These are phyloP conservation scores for Ascochyta viciae-villosae DNA, from an alignment of 2,329 filamentous ascomycete species.

Conservation along the genomic window DNA sequence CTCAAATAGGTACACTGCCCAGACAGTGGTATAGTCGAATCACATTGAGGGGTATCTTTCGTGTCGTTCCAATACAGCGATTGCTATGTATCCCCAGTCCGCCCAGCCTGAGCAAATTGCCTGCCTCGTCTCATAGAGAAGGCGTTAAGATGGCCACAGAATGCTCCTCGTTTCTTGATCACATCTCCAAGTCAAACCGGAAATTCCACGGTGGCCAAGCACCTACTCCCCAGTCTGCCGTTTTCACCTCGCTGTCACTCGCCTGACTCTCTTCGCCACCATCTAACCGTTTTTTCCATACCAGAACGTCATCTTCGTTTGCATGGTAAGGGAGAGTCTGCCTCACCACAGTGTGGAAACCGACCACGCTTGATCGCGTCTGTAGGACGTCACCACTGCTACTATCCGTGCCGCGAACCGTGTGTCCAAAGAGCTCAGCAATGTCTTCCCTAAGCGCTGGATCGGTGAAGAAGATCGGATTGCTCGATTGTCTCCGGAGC, in stretches of 20 bases:
- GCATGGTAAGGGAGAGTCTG: slow-evolving; percentile 14
- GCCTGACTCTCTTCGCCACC: neutral
- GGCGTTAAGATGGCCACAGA: neutral
- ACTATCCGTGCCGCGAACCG: slow-evolving; percentile 86
- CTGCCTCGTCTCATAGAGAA: neutral
- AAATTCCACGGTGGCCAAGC: slow-evolving; percentile 5
- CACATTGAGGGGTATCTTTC: too few relatives aligned
- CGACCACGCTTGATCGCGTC: neutral
- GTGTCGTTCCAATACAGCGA: neutral
- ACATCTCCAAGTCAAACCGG: slow-evolving; percentile 3
- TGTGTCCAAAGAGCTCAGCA: slow-evolving; percentile 11
- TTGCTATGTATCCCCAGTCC: neutral
- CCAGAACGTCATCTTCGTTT: slow-evolving; percentile 18
- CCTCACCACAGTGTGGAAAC: neutral
- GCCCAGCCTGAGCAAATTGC: neutral
- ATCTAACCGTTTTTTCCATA: slow-evolving; percentile 8
- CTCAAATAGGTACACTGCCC: neutral
- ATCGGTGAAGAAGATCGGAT: slow-evolving; percentile 70
- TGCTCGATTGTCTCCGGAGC: slow-evolving; percentile 18
- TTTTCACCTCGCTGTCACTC: neutral
- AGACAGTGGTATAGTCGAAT: too few relatives aligned
- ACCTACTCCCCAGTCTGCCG: neutral
- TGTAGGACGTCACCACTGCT: slow-evolving; percentile 58
- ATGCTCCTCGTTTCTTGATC: neutral
- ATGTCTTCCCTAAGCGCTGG: slow-evolving; percentile 12